These are phyloP conservation scores for Aschersonia sp. DNA, from an alignment of 2,329 filamentous ascomycete genomes.

Conservation along the genomic window DNA sequence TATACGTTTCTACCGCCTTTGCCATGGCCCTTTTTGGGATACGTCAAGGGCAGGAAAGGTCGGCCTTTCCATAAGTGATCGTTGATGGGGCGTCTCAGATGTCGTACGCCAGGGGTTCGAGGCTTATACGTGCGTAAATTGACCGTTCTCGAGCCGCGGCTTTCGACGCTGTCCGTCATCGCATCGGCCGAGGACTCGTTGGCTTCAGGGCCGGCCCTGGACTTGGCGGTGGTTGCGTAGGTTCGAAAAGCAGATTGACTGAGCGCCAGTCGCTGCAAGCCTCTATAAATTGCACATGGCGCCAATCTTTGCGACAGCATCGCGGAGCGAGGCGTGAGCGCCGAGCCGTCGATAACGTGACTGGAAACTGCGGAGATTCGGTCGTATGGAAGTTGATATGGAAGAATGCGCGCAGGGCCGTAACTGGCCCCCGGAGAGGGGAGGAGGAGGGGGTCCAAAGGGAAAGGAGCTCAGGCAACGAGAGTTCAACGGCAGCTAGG, in stretches of 20 bases:
- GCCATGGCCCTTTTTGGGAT: slow-evolving; percentile 80
- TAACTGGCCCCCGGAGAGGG: too few relatives aligned
- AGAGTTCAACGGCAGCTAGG: too few relatives aligned
- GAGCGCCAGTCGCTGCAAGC: slow-evolving; percentile 14
- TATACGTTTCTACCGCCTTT: slow-evolving; percentile 87
- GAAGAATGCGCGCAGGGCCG: too few relatives aligned
- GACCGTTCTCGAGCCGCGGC: slow-evolving; percentile 18
- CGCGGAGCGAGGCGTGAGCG: background rate
- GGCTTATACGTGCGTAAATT: slow-evolving; percentile 80
- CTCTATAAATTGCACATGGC: slow-evolving; percentile 13
- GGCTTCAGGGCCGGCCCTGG: slow-evolving; percentile 7
- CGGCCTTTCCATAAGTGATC: slow-evolving; percentile 94
- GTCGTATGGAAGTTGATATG: too few relatives aligned
- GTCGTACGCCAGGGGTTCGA: slow-evolving; percentile 79
- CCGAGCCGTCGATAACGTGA: too few relatives aligned
- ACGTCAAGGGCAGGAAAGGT: slow-evolving; percentile 69
- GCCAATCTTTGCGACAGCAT: slow-evolving; percentile 18
- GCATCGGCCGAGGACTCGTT: slow-evolving; percentile 8
- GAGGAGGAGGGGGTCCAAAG: too few relatives aligned
- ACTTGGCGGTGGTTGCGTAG: slow-evolving; percentile 15
- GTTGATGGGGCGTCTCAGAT: slow-evolving; percentile 84
- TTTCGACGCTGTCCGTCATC: slow-evolving; percentile 8
- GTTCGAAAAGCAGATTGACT: slow-evolving; percentile 12
- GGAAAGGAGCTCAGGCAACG: too few relatives aligned
- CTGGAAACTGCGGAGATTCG: too few relatives aligned